phyloP scores from a whole-genome alignment of 495 filamentous ascomycete species.

The Halenospora varia region DNA sequence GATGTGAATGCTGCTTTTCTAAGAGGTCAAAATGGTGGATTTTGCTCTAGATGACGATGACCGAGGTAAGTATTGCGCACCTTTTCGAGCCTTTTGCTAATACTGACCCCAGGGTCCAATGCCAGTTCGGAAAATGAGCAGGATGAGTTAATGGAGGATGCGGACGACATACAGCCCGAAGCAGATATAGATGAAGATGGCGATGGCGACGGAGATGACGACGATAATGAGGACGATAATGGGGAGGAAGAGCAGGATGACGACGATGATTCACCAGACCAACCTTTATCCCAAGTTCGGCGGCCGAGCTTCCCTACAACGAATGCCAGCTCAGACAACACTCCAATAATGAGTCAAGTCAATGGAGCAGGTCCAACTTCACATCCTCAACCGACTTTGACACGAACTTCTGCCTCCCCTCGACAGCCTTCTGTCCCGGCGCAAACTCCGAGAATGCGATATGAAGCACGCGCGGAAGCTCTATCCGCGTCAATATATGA shows the following conservation, averaged over 20 bases:
- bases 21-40: slow-evolving; percentile 19
- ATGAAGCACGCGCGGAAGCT: slow-evolving; percentile 71
- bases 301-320: slow-evolving; percentile 41
- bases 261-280: slow-evolving; percentile 53
- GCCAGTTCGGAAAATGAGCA: slow-evolving; percentile 69
- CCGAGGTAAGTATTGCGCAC: slow-evolving; percentile 35
- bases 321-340: slow-evolving; percentile 22
- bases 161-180: slow-evolving; percentile 41
- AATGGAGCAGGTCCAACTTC: slow-evolving; percentile 25
- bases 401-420: slow-evolving; percentile 45
- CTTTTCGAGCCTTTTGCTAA: slow-evolving; percentile 15
- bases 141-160: slow-evolving; percentile 64
- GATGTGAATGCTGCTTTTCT: slow-evolving; percentile 15
- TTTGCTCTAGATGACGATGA: slow-evolving; percentile 51
- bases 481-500: slow-evolving; percentile 85
- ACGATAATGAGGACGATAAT: slow-evolving; percentile 59
- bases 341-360: slow-evolving; percentile 8
- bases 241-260: slow-evolving; percentile 55
- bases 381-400: slow-evolving; percentile 24
- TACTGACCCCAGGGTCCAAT: slow-evolving; percentile 50
- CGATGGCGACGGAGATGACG: slow-evolving; percentile 54
- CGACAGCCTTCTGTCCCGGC: slow-evolving; percentile 37
- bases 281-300: slow-evolving; percentile 46
- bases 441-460: slow-evolving; percentile 46
- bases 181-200: slow-evolving; percentile 36